A percentile compares a stretch with the other conserved stretches of the same genome.
Conservation (phyloP, 441 rosid species). For the Breynia disticha region DNA sequence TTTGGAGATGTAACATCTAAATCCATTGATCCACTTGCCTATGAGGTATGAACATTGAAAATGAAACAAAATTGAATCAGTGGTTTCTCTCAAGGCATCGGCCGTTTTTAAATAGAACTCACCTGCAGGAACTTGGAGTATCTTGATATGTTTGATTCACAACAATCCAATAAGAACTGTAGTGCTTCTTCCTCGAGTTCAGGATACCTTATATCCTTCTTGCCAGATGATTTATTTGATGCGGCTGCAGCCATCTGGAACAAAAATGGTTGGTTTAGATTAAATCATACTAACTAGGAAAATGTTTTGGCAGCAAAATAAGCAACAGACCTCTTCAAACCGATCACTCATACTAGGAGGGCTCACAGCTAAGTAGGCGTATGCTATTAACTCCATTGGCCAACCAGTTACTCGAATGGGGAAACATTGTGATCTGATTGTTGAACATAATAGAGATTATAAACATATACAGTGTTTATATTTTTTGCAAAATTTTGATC, state of each 20-base stretch:
- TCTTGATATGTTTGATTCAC: conserved; percentile 84
- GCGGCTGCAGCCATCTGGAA: conserved; percentile 87
- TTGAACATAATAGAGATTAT: too few relatives aligned
- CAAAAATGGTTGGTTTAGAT: conserved; percentile 9
- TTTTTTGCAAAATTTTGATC: background rate
- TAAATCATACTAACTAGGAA: background rate
- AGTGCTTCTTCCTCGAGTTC: conserved; percentile 72
- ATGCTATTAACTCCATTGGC: conserved; percentile 89
- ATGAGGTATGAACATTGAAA: background rate
- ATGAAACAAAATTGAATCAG: background rate
- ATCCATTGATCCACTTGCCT: conserved; percentile 96
- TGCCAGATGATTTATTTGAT: conserved; percentile 50
- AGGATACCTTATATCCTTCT: conserved; percentile 50
- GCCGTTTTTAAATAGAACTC: background rate
- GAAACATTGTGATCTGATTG: conserved; percentile 65
- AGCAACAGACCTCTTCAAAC: conserved; percentile 68
- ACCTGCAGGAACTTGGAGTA: conserved; percentile 86
- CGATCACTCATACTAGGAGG: conserved; percentile 67
- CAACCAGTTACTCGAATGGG: conserved; percentile 86
- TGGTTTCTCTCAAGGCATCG: too few relatives aligned
- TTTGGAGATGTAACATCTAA: conserved; percentile 92
- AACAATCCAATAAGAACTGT: conserved; percentile 67
- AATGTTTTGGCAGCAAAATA: background rate
- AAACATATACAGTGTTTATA: background rate
- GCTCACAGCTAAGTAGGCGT: conserved; percentile 76